Percentiles rank a stretch among this genome's conserved stretches.
phyloP scores from a whole-genome alignment of 1,284 basidiomycete genomes.

The Pseudozyma hubeiensis region DNA sequence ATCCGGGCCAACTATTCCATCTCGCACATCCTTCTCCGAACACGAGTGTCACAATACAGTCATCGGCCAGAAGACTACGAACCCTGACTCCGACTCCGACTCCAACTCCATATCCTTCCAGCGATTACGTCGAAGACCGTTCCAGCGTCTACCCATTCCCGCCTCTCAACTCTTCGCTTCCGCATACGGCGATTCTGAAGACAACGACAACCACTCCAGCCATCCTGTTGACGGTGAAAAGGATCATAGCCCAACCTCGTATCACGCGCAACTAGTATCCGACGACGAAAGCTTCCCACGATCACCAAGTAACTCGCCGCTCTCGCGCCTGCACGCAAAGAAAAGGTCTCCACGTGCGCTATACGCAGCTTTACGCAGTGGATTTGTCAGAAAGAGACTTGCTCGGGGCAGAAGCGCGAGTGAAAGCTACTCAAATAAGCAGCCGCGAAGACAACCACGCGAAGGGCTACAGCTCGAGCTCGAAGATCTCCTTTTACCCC shows the following conservation, averaged over 20 bases:
- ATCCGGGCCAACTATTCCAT: too few species aligned
- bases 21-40: too few species aligned
- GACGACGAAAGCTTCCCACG: constrained; percentile 9
- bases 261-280: neutral
- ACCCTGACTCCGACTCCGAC: too few species aligned
- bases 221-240: constrained; percentile 4
- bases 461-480: neutral
- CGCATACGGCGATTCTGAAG: neutral
- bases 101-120: neutral
- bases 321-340: constrained; percentile 2
- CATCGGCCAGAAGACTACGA: too few species aligned
- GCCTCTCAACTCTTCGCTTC: neutral
- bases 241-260: neutral
- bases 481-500: neutral
- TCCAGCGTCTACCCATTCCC: constrained; percentile 14
- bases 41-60: too few species aligned
- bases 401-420: constrained; percentile 3
- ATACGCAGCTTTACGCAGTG: neutral
- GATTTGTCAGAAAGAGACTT: neutral
- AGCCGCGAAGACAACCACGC: constrained; percentile 7
- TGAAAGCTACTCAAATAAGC: neutral
- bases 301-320: constrained; percentile 12
- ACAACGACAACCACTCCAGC: neutral
- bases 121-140: neutral
- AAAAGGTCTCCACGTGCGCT: constrained; percentile 2